phyloP scores from a whole-genome alignment of 2,329 filamentous ascomycete genomes.

The Sphaerulina vaccinii region DNA sequence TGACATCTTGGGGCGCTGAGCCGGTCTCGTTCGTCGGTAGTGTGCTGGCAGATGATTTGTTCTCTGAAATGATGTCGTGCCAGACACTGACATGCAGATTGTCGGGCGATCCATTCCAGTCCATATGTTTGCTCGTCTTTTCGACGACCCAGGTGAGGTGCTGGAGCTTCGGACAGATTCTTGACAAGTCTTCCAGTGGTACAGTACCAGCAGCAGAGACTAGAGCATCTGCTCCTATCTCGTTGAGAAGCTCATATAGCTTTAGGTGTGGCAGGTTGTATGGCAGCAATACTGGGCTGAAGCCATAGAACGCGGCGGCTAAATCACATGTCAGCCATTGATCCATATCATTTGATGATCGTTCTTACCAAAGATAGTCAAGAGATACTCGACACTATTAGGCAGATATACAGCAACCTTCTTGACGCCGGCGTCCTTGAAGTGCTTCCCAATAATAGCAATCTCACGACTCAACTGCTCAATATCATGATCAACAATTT shows the following conservation, averaged over 20 bases:
- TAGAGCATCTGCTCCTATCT: constrained; percentile 74
- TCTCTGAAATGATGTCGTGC: constrained; percentile 81
- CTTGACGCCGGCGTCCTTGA: constrained; percentile 65
- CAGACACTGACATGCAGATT: constrained; percentile 85
- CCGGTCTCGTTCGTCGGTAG: constrained; percentile 64
- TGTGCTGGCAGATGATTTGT: constrained; percentile 58
- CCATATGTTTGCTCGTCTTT: constrained; percentile 84
- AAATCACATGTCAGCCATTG: constrained; percentile 16
- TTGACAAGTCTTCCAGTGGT: constrained; percentile 70
- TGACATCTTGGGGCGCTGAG: constrained; percentile 48
- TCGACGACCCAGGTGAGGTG: constrained; percentile 92
- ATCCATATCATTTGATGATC: background rate
- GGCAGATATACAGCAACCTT: constrained; percentile 87
- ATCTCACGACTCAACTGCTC: constrained; percentile 80
- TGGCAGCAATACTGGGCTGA: constrained; percentile 81
- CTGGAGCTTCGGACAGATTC: constrained; percentile 67
- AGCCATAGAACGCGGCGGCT: constrained; percentile 85
- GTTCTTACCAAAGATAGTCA: constrained; percentile 67
- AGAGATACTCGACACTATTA: constrained; percentile 86
- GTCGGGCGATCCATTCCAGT: constrained; percentile 87
- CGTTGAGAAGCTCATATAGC: constrained; percentile 69
- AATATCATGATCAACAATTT: constrained; percentile 67
- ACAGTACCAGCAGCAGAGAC: constrained; percentile 85
- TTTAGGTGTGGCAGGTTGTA: constrained; percentile 71
- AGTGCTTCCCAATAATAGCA: constrained; percentile 76